Evolutionary conservation across 805 yeast genomes (phyloP).

Genomic region (Sugiyamaella boreocaroliniensis): DNA sequence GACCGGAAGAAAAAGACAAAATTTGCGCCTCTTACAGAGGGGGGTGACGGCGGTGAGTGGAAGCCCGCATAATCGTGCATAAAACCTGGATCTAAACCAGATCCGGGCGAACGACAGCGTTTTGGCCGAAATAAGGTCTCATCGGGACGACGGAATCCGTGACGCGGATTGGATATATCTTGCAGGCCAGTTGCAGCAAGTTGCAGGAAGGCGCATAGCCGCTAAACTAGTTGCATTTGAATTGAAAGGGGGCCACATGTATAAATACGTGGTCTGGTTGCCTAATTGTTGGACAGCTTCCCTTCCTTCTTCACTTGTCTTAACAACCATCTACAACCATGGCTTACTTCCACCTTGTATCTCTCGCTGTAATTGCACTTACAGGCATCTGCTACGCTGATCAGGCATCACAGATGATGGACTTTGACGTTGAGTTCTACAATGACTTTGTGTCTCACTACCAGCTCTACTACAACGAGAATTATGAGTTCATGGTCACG

Average conservation of each 20-base stretch:
- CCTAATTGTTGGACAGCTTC: not conserved
- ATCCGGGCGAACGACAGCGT: too few relatives aligned
- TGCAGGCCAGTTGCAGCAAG: too few relatives aligned
- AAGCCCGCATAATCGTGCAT: too few relatives aligned
- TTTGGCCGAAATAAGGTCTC: too few relatives aligned
- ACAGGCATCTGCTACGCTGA: not conserved
- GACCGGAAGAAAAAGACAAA: too few relatives aligned
- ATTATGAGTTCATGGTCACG: conserved; percentile 11
- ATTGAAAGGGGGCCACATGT: not conserved
- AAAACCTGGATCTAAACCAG: too few relatives aligned
- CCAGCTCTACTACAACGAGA: conserved; percentile 2
- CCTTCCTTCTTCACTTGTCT: not conserved
- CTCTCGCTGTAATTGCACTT: not conserved
- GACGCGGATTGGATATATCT: too few relatives aligned
- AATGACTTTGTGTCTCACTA: conserved; percentile 5
- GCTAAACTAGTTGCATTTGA: not conserved
- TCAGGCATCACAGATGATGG: not conserved
- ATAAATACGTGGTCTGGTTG: not conserved
- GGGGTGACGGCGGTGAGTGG: too few relatives aligned
- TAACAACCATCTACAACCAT: not conserved
- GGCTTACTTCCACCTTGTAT: not conserved
- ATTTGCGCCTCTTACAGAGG: too few relatives aligned
- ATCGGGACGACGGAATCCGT: too few relatives aligned
- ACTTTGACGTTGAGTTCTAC: conserved; percentile 6
- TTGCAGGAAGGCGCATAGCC: too few relatives aligned